These are phyloP conservation scores for Nicotiana paniculata DNA, from an alignment of 257 asterid genomes.

Conservation along the genomic window DNA sequence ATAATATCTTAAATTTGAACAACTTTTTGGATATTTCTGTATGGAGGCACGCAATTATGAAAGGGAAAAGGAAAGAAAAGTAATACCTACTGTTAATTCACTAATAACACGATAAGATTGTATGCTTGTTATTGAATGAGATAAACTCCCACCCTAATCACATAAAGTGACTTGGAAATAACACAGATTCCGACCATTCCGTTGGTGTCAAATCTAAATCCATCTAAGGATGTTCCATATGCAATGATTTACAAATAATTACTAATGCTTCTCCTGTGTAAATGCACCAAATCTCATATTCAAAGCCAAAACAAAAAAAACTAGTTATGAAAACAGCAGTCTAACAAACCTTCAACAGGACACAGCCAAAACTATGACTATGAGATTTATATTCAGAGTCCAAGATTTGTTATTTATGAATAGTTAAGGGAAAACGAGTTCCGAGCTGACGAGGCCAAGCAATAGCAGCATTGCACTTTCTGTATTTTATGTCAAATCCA, in stretches of 20 bases:
- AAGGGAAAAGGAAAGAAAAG: neutral
- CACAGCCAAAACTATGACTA: neutral
- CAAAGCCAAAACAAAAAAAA: neutral
- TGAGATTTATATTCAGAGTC: neutral
- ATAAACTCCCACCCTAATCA: conserved; percentile 32
- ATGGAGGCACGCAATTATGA: neutral
- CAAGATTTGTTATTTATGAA: neutral
- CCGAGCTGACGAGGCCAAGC: neutral
- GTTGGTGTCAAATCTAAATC: neutral
- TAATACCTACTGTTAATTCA: conserved; percentile 1
- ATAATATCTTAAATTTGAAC: conserved; percentile 26
- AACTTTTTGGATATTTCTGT: neutral
- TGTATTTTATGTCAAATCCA: conserved; percentile 12
- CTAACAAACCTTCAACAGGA: neutral
- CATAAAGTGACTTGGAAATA: conserved; percentile 27
- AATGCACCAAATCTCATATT: neutral
- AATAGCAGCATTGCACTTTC: neutral
- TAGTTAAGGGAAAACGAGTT: neutral
- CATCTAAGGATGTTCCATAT: neutral
- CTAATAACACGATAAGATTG: conserved; percentile 37
- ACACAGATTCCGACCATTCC: conserved; percentile 18
- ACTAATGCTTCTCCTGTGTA: neutral
- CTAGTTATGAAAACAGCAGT: neutral
- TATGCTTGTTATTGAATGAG: conserved; percentile 26
- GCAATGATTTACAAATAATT: conserved; percentile 8